Percentiles rank a stretch among this genome's conserved stretches.
Evolutionary conservation across 2,329 filamentous ascomycete genomes (phyloP).

Genomic region (Cladosporium sp.): DNA sequence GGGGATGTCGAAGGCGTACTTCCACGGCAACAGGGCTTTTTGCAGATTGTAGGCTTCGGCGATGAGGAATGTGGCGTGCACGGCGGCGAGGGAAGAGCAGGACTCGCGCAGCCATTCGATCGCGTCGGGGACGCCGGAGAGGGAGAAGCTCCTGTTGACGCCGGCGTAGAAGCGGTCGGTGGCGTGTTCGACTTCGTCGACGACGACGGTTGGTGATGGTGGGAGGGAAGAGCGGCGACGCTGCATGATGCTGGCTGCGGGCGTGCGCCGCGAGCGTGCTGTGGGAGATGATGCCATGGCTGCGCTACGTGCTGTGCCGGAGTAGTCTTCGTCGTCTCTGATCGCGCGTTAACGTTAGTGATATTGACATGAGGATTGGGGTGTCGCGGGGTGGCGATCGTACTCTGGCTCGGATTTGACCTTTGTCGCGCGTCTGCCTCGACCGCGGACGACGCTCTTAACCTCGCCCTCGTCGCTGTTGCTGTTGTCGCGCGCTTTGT

Average conservation of each 20-base stretch:
- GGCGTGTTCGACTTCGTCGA: slow-evolving; percentile 69
- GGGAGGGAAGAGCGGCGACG: slow-evolving; percentile 49
- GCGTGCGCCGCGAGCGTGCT: slow-evolving; percentile 26
- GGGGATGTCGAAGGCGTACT: slow-evolving; percentile 70
- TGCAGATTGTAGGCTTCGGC: slow-evolving; percentile 71
- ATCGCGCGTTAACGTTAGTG: not conserved
- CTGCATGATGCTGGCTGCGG: slow-evolving; percentile 22
- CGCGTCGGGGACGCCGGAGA: slow-evolving; percentile 62
- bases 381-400: slow-evolving; percentile 30
- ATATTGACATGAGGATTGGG: not conserved
- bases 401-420: slow-evolving; percentile 35
- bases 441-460: slow-evolving; percentile 27
- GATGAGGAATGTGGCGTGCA: slow-evolving; percentile 64
- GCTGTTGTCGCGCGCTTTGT: slow-evolving; percentile 36
- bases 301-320: not conserved
- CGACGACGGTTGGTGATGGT: slow-evolving; percentile 74
- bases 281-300: slow-evolving; percentile 17
- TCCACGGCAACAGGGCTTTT: slow-evolving; percentile 64
- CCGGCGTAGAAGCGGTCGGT: slow-evolving; percentile 63
- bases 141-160: slow-evolving; percentile 60
- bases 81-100: slow-evolving; percentile 67
- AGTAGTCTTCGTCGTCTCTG: slow-evolving; percentile 19
- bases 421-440: slow-evolving; percentile 28
- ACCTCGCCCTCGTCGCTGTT: slow-evolving; percentile 24
- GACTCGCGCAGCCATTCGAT: slow-evolving; percentile 64